Percentiles rank a stretch among this genome's conserved stretches.
Evolutionary conservation across 176 grass and related monocot species (phyloP).

Genomic region (Ensete ventricosum): DNA sequence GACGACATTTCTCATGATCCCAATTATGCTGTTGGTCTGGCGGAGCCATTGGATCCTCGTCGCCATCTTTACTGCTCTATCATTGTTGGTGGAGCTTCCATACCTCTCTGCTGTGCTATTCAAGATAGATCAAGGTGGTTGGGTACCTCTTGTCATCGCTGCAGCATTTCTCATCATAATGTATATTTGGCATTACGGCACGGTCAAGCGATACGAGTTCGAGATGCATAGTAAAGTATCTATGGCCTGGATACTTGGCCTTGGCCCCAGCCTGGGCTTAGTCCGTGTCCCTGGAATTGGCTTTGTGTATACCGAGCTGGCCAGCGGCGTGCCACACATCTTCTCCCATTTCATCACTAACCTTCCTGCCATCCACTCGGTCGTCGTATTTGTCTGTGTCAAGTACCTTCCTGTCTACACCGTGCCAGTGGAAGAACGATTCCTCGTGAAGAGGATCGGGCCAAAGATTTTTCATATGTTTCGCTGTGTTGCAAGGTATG

Average conservation of each 20-base stretch:
- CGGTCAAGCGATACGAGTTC: conserved; percentile 51
- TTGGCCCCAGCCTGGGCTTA: conserved; percentile 67
- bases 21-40: conserved; percentile 80
- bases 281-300: conserved; percentile 77
- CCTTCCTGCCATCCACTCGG: conserved; percentile 68
- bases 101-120: conserved; percentile 35
- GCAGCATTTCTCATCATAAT: conserved; percentile 49
- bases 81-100: conserved; percentile 52
- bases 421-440: conserved; percentile 44
- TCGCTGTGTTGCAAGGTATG: conserved; percentile 57
- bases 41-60: conserved; percentile 68
- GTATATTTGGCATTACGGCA: conserved; percentile 74
- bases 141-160: conserved; percentile 59
- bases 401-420: conserved; percentile 69
- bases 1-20: conserved; percentile 70
- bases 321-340: conserved; percentile 63
- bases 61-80: conserved; percentile 42
- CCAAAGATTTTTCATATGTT: conserved; percentile 73
- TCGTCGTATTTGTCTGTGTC: conserved; percentile 72
- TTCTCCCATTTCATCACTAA: conserved; percentile 94
- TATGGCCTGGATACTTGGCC: conserved; percentile 66
- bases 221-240: conserved; percentile 93
- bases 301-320: conserved; percentile 63
- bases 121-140: conserved; percentile 72
- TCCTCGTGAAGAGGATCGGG: conserved; percentile 57